Base-by-base conservation (phyloP, 371 early-diverging fungal species). In the Rhizopus arrhizus region DNA sequence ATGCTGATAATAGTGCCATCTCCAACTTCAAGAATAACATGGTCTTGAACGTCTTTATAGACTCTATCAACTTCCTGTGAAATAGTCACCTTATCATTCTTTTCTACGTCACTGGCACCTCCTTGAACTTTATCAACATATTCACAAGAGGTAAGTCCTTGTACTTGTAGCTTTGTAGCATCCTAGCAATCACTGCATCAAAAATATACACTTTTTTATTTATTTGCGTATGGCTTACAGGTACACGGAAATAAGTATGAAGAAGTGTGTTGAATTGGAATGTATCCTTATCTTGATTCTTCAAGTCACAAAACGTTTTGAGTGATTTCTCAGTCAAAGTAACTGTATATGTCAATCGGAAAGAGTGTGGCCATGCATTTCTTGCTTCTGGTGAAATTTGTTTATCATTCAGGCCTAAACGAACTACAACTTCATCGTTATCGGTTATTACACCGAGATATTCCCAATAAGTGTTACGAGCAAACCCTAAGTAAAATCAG, bases 181-280 rank as follows among this genome's bases (percentile, higher is more conserved):
- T 91, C 85, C 78, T 86, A 68, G 13, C 13, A 35, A 5, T 10
- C 15, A 49, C 16, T 43, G 22, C 40, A 5, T 43, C 13, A 28
- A 13, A 40, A 34, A 28, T 38, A 33, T 4, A 12, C n/a, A 13
- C 1, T 34, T 22, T 50, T 16, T 11, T 4, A 35, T 22, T 15
- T 22, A 16, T 22, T 13, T 12, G 41, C 2, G 3, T 40, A 40
- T 13, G 42, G 57, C 74, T 74, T 85, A 87, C 89, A 34, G 84
- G 77, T 46, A 91, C 87, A 29, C 75, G 65, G 58, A 96, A 88
- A 71, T 98, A 98, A 6, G 96, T 94, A 69, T 98, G 97, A 61
- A 96, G 77, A 42, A 97, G 81, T 9, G 91, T 76, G 29, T 92
- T 93, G 67, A 97, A 95, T 53, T 86, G 81, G 60, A 94, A 94